phyloP scores from a whole-genome alignment of 2,329 filamentous ascomycete genomes.

The Epichloe hybrida region DNA sequence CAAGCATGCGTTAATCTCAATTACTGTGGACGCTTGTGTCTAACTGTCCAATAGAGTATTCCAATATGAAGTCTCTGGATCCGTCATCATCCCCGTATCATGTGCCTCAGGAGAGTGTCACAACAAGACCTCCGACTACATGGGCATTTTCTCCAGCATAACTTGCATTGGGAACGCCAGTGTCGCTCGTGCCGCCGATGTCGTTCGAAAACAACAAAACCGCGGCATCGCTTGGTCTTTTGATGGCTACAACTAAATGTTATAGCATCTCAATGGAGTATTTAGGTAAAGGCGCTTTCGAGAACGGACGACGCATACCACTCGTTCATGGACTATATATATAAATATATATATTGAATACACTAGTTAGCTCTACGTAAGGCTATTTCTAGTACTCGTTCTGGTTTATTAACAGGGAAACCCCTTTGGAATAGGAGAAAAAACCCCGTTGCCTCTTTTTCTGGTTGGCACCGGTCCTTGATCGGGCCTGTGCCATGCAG shows the following conservation, averaged over 20 bases:
- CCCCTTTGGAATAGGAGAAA: no score
- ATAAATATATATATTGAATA: no score
- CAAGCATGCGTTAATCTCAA: no score
- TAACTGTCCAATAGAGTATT: not conserved
- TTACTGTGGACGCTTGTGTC: not conserved
- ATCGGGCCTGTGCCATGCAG: no score
- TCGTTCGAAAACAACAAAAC: not conserved
- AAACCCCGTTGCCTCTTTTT: no score
- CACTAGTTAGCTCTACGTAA: no score
- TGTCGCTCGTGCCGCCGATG: not conserved
- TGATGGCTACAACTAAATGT: not conserved
- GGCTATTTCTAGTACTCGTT: no score
- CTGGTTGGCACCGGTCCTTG: no score
- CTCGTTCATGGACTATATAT: no score
- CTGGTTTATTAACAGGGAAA: no score
- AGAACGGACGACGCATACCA: no score
- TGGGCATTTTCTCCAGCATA: constrained; percentile 3
- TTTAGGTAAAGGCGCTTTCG: no score
- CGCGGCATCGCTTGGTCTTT: constrained; percentile 4
- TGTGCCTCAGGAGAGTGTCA: not conserved
- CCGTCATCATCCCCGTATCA: constrained; percentile 9
- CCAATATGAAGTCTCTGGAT: constrained; percentile 19
- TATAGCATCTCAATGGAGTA: not conserved
- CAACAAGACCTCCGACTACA: not conserved
- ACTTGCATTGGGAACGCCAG: not conserved